Evolutionary conservation across 2,329 filamentous ascomycete species (phyloP), one percentile per base, ranked within the genome.

Genomic region (Sporothrix globosa): DNA sequence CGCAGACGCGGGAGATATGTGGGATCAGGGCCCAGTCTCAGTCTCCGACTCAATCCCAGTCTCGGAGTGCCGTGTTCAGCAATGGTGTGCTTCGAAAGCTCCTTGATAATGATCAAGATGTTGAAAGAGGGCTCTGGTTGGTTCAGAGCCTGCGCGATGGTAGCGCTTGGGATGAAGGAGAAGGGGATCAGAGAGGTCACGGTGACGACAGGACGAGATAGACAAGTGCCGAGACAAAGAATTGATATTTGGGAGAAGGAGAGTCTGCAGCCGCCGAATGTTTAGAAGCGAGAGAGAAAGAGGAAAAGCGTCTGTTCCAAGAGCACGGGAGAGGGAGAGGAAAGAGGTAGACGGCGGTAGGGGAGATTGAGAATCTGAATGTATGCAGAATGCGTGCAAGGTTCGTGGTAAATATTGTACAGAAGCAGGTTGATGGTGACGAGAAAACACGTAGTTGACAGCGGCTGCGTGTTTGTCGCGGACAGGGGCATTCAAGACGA

Each of bases 261-360:
- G 7, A 34, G 30, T 48, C 54, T 69, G 56, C 68, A 69, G 68
- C 68, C 68, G 68, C 68, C 58, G 68, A 63, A 54, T 39, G 34
- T 21, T 10, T 11, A 24, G n/a, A 17, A 34, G 21, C 27, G 14
- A 17, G 61, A 50, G n/a, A 68, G 50, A 46, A 60, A 34, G 53
- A 48, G 39, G 53, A 39, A 50, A 53, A 19, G 67, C 46, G 54
- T 41, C 52, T 56, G 53, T 63, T 44, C 24, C 67, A 61, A 21
- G 54, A 61, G 46, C 4, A 52, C 30, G 67, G 44, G 13, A 27
- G 54, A 61, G 61, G 10, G 41, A 48, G 27, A 34, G 34, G 34
- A 1, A 34, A 34, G 34, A 34, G 34, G 34, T 34, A 34, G 17
- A 30, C 5, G 54, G 44, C 24, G 41, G 54, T 34, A 69, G 53